Base-by-base conservation (phyloP, 257 asterid genomes). In the Thymus mandschuricus region DNA sequence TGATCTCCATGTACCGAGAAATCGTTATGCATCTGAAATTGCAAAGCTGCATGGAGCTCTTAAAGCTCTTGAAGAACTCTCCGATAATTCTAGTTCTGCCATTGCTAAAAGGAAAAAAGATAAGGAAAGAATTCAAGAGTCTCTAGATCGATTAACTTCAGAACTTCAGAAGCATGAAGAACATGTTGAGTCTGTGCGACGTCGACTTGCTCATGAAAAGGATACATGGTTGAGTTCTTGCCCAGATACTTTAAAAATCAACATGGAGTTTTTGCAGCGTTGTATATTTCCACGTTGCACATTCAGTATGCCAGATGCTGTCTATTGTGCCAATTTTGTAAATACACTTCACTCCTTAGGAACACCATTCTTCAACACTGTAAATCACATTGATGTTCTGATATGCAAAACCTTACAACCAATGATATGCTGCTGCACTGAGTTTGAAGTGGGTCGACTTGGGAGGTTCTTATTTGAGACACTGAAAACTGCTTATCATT, bases 361-460 rank as follows among this genome's bases (percentile, higher is more conserved):
- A 78, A 95, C 99, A 43, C 99, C 99, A 9, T 95, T 89, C 83
- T 95, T 95, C 79, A 95, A 95, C 83, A 95, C 99, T 3, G 99
- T 95, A 70, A 95, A 95, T 84, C 99, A 95, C 86, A 88, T 95
- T 62, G 99, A 95, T 66, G 98, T 88, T 73, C 83, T 95, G 84
- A 95, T 95, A 81, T 95, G 99, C 81, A 95, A 95, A 85, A 95
- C 99, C 45, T 72, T 95, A 66, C 99, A 95, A 89, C 99, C 99
- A 8, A 95, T 92, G 97, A 95, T 95, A 81, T 95, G 98, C 81
- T 92, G 99, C 86, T 89, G 99, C 90, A 92, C 99, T 3, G 99
- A 95, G 89, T 95, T 88, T 87, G 99, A 95, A 86, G 99, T 78
- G 61, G 97, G 97, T 70, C 97, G 99, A 75, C 93, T 95, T 27